Percentiles rank a stretch among this genome's conserved stretches.
These are phyloP conservation scores for Aspergillus latus DNA, from an alignment of 2,329 filamentous ascomycete genomes.

Conservation along the genomic window DNA sequence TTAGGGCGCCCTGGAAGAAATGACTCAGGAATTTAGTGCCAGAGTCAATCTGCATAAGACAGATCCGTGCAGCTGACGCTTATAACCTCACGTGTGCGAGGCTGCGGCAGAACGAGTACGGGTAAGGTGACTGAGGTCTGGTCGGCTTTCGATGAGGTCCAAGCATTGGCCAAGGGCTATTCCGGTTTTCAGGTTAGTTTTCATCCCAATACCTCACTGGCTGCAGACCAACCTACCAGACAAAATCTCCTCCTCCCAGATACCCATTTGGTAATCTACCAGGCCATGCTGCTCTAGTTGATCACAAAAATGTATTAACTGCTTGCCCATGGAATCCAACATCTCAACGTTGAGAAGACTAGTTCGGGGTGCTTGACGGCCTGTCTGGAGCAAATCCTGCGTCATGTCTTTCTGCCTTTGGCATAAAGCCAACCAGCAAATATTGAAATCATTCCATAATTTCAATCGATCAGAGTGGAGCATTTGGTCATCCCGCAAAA, in stretches of 20 bases:
- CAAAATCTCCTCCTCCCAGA: slow-evolving; percentile 92
- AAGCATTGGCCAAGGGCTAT: slow-evolving; percentile 56
- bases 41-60: slow-evolving; percentile 2
- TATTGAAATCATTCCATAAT: slow-evolving; percentile 93
- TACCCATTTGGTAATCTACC: slow-evolving; percentile 95
- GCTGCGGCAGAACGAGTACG: slow-evolving; percentile 23
- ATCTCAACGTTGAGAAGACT: slow-evolving; percentile 66
- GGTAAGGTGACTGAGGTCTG: slow-evolving; percentile 21
- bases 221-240: slow-evolving; percentile 59
- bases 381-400: slow-evolving; percentile 58
- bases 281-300: slow-evolving; percentile 86
- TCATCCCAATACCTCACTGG: not conserved
- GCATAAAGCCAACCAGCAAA: slow-evolving; percentile 80
- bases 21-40: slow-evolving; percentile 9
- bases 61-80: slow-evolving; percentile 6
- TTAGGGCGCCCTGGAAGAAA: slow-evolving; percentile 13
- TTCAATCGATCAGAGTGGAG: slow-evolving; percentile 74
- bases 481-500: slow-evolving; percentile 77
- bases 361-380: slow-evolving; percentile 57
- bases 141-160: slow-evolving; percentile 50
- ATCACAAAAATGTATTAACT: slow-evolving; percentile 80
- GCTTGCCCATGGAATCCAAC: slow-evolving; percentile 76
- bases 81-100: slow-evolving; percentile 26
- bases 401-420: slow-evolving; percentile 80
- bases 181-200: not conserved